Evolutionary conservation across 208 protist species (phyloP).

Genomic region (Leishmania lainsoni): DNA sequence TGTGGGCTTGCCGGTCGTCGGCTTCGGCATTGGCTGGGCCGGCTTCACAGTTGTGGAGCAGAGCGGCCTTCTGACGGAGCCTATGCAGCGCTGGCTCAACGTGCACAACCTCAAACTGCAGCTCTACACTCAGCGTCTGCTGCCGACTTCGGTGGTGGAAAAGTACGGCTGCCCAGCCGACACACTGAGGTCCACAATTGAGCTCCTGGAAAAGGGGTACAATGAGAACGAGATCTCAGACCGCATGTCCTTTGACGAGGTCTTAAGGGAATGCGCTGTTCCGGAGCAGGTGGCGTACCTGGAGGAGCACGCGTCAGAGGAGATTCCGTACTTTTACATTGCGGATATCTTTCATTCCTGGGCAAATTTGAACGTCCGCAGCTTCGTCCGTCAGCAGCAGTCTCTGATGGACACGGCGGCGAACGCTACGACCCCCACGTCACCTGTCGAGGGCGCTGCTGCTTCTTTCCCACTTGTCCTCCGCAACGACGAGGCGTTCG

Average conservation of each 20-base stretch:
- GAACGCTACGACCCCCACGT: not conserved
- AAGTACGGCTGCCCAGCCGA: conserved; percentile 62
- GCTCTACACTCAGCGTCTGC: conserved; percentile 47
- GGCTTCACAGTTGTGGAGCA: conserved; percentile 56
- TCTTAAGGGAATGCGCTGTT: conserved; percentile 71
- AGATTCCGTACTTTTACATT: conserved; percentile 92
- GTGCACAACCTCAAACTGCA: conserved; percentile 68
- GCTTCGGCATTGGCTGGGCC: conserved; percentile 72
- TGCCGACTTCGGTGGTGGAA: conserved; percentile 53
- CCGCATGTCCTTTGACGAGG: conserved; percentile 78
- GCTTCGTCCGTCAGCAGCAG: conserved; percentile 27
- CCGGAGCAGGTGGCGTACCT: conserved; percentile 80
- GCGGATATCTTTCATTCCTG: conserved; percentile 85
- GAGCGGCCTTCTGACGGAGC: conserved; percentile 36
- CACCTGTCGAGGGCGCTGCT: not conserved
- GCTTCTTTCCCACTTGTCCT: not conserved
- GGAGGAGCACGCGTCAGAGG: conserved; percentile 78
- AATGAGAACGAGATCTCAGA: conserved; percentile 34
- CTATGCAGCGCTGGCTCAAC: conserved; percentile 46
- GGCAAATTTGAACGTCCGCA: conserved; percentile 53
- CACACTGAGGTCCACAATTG: conserved; percentile 54
- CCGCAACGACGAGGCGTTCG: conserved; percentile 45
- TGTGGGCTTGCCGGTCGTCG: conserved; percentile 42
- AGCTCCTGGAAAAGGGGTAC: conserved; percentile 49
- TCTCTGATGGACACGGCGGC: not conserved